Evolutionary conservation across 257 asterid genomes (phyloP).

Genomic region (Nyctanthes arbortristis): DNA sequence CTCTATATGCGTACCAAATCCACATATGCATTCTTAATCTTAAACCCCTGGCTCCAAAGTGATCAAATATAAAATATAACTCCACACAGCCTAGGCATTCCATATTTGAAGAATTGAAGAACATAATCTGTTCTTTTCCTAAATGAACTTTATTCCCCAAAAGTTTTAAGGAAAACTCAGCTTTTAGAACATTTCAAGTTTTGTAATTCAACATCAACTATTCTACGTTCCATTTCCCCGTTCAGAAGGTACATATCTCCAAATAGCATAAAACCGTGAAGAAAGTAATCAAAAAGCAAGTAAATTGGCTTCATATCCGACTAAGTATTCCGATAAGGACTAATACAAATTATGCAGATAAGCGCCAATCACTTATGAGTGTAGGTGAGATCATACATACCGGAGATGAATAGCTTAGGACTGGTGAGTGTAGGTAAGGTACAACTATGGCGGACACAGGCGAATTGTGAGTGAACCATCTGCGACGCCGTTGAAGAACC

Average conservation of each 20-base stretch:
- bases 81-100: too few relatives aligned
- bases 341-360: not conserved
- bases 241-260: not conserved
- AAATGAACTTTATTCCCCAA: too few relatives aligned
- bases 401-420: conserved; percentile 88
- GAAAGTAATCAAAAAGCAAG: not conserved
- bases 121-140: too few relatives aligned
- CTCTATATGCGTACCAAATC: too few relatives aligned
- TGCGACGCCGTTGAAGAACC: conserved; percentile 50
- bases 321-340: not conserved
- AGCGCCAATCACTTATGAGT: not conserved
- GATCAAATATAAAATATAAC: not conserved
- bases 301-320: too few relatives aligned
- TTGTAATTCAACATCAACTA: not conserved
- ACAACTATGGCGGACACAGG: conserved; percentile 65
- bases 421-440: conserved; percentile 77
- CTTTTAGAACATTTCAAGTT: not conserved
- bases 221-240: not conserved
- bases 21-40: not conserved
- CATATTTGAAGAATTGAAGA: too few relatives aligned
- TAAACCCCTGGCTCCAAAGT: not conserved
- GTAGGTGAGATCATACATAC: conserved; percentile 33
- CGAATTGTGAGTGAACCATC: conserved; percentile 42
- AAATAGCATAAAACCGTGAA: not conserved
- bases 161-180: too few relatives aligned